These are phyloP conservation scores for Sugiyamaella xylanicola DNA, from an alignment of 1,139 yeast species.

Conservation along the genomic window DNA sequence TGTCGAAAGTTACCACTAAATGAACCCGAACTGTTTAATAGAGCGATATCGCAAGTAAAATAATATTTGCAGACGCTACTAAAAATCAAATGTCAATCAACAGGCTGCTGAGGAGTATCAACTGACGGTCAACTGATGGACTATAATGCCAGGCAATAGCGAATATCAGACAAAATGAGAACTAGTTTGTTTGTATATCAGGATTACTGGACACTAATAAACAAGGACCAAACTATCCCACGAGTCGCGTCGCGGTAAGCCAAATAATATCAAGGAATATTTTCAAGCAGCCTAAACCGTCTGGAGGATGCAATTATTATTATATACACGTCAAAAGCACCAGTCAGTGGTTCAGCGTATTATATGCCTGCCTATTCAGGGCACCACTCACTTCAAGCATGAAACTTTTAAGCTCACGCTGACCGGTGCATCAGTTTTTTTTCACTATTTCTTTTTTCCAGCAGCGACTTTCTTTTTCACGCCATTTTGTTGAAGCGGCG, in stretches of 20 bases:
- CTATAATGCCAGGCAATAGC: no score
- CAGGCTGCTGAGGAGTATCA: no score
- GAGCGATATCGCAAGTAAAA: no score
- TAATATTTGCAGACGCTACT: no score
- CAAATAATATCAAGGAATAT: not conserved
- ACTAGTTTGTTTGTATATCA: not conserved
- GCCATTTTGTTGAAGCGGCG: not conserved
- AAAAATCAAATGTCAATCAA: no score
- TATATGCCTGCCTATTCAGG: conserved; percentile 2
- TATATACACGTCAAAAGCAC: conserved; percentile 1
- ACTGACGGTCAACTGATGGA: not conserved
- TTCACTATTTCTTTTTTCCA: not conserved
- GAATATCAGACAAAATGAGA: not conserved
- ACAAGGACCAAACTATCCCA: not conserved
- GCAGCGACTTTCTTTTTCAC: not conserved
- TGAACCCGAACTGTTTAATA: no score
- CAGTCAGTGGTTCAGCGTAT: not conserved
- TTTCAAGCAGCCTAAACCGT: not conserved
- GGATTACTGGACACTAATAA: not conserved
- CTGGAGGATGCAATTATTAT: not conserved
- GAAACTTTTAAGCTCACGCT: not conserved
- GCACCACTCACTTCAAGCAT: not conserved
- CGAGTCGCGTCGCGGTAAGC: not conserved
- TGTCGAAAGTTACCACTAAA: not conserved
- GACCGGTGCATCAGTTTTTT: not conserved